Base-by-base conservation (phyloP, 2,329 filamentous ascomycete species). In the Penicillium rolfsii region DNA sequence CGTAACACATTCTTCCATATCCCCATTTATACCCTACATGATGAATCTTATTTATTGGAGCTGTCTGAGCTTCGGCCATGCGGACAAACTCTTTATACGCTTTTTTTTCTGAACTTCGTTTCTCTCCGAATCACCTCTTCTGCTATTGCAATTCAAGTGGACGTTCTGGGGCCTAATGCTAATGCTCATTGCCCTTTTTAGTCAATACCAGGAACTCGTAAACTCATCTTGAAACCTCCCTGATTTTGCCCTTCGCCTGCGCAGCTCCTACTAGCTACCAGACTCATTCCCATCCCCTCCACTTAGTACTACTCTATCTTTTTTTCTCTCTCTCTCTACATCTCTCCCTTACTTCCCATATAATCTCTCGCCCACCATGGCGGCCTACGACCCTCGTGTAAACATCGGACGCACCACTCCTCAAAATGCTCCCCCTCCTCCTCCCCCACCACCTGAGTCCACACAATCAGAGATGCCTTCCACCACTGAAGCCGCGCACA, bases 31-130 rank as follows among this genome's bases (percentile, higher is more conserved):
- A 58, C 22, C 64, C 68, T 64, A 59, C 61, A 79, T 85, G 86
- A 88, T 88, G 85, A 87, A 71, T 70, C 71, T 74, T 73, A 75
- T 81, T 81, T 89, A 91, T 91, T 91, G 89, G 89, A 91, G 89
- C 89, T 91, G 88, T 91, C 89, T 87, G 85, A 85, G 81, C 76
- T 75, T 68, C 74, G 62, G 76, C 70, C 79, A 73, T 89, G 87
- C 82, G 84, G 88, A 90, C 81, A 79, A 75, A 82, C 80, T 78
- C 82, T 79, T 79, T 76, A 84, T 87, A 88, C 85, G 85, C 71
- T 71, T 72, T 72, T 71, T 58, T 69, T 61, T 68, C 70, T 71
- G 71, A 74, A 67, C 58, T 19, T 45, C 52, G 54, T 48, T 53
- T 58, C 30, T 64, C 46, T 50, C 41, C 22, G 16, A 61, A 52